Base-by-base conservation (phyloP, 2,329 filamentous ascomycete genomes). In the Pleomassaria siparia region DNA sequence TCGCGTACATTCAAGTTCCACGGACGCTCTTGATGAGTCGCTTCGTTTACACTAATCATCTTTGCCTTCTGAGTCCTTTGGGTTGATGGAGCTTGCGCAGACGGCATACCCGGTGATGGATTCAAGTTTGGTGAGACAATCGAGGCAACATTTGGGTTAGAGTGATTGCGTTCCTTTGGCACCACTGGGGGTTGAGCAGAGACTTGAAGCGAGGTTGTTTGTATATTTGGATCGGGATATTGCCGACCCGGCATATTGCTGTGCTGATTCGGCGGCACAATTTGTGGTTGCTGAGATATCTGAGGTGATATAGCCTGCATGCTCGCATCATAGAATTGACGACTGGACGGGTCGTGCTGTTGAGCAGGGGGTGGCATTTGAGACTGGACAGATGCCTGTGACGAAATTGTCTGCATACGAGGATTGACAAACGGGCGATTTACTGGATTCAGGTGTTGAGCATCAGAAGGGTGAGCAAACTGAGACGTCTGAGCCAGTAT, bases 41-140 rank as follows among this genome's bases (percentile, higher is more conserved):
- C 57, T 48, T 71, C 67, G 9, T 59, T 58, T 9, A 71, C 71
- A 35, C 66, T 70, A 37, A 59, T 66, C 66, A 71, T 71, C 35
- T 63, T 63, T 18, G 58, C 47, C 43, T 62, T 62, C 39, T 63
- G 62, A 3, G 45, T 36, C 24, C 51, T 55, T 35, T 63, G 60
- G 13, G 47, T 55, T 4, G 50, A 46, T 15, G 44, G 22, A 12
- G 53, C 49, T 16, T 53, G 51, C 13, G 35, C 22, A 20, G 33
- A 47, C 28, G 49, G 42, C 16, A 59, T 44, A 20, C 59, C 56
- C 16, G 60, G 58, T 2, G 54, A 50, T 3, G 62, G 55, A 11
- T 58, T 54, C 11, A 56, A 59, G 7, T 69, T 56, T 15, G 67
- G 67, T 8, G 67, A 69, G 4, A 69, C 53, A 21, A 65, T 47